phyloP scores from a whole-genome alignment of 73 alveolate species.

The Paramecium pentaurelia region DNA sequence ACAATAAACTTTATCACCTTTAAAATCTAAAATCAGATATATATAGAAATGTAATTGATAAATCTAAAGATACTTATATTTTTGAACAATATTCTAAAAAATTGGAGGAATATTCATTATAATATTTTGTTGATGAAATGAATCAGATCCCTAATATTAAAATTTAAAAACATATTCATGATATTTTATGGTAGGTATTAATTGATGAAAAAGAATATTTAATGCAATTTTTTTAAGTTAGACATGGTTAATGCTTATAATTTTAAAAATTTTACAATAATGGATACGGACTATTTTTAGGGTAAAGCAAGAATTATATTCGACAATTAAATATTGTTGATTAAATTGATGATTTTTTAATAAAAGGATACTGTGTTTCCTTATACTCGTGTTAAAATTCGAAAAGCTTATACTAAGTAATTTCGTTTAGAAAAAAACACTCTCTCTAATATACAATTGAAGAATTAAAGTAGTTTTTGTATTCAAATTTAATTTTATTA shows the following conservation, averaged over 20 bases:
- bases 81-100: not conserved
- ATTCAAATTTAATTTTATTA: not conserved
- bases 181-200: not conserved
- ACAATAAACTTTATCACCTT: not conserved
- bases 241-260: not conserved
- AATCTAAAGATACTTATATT: conserved; percentile 14
- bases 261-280: not conserved
- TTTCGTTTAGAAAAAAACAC: not conserved
- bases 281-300: not conserved
- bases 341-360: not conserved
- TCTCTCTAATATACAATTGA: not conserved
- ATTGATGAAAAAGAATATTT: not conserved
- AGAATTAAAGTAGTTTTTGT: not conserved
- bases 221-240: not conserved
- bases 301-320: not conserved
- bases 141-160: not conserved
- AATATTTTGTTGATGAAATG: not conserved
- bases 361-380: not conserved
- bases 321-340: not conserved
- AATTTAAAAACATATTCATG: not conserved
- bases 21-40: not conserved
- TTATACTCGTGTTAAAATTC: not conserved
- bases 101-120: not conserved
- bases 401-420: not conserved
- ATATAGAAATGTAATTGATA: not conserved